Conservation (phyloP, 129 eudicot species). For the Flaveria ramosissima region DNA sequence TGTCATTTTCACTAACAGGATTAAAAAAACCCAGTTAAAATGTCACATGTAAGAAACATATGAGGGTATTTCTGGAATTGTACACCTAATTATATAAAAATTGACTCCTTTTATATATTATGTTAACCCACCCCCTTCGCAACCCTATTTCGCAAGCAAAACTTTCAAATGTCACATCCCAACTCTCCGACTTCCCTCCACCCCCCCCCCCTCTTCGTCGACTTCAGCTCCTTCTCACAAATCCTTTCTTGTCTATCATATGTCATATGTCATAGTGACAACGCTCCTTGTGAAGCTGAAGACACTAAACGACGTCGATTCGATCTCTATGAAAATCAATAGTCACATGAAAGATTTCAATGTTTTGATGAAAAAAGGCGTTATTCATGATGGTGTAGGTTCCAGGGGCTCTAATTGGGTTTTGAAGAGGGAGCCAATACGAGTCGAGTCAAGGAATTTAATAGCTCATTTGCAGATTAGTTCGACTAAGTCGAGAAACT, state of each 20-base stretch:
- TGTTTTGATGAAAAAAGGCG: slow-evolving; percentile 54
- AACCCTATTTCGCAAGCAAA: slow-evolving; percentile 20
- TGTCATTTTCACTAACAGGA: too few species aligned
- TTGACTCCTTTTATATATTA: too few species aligned
- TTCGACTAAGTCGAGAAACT: slow-evolving; percentile 57
- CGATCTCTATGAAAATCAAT: slow-evolving; percentile 52
- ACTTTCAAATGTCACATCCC: slow-evolving; percentile 55
- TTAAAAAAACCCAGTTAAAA: too few species aligned
- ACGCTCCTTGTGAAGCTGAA: slow-evolving; percentile 65
- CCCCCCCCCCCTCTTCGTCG: slow-evolving; percentile 38
- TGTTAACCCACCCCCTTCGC: too few species aligned
- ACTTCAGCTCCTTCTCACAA: slow-evolving; percentile 51
- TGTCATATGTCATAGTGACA: slow-evolving; percentile 37
- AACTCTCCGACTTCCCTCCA: slow-evolving; percentile 53
- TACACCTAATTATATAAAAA: too few species aligned
- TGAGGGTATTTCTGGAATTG: too few species aligned
- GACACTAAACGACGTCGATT: slow-evolving; percentile 81
- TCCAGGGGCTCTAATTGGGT: slow-evolving; percentile 6
- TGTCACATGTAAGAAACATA: too few species aligned
- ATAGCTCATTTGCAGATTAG: slow-evolving; percentile 89
- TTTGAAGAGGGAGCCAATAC: slow-evolving; percentile 43
- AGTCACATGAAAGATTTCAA: slow-evolving; percentile 51
- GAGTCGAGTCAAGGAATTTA: slow-evolving; percentile 59
- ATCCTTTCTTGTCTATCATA: slow-evolving; percentile 41
- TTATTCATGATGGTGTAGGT: slow-evolving; percentile 36